A percentile compares a stretch with the other conserved stretches of the same genome.
These are phyloP conservation scores for Macadamia tetraphylla DNA, from an alignment of 164 flowering plant species.

Conservation along the genomic window DNA sequence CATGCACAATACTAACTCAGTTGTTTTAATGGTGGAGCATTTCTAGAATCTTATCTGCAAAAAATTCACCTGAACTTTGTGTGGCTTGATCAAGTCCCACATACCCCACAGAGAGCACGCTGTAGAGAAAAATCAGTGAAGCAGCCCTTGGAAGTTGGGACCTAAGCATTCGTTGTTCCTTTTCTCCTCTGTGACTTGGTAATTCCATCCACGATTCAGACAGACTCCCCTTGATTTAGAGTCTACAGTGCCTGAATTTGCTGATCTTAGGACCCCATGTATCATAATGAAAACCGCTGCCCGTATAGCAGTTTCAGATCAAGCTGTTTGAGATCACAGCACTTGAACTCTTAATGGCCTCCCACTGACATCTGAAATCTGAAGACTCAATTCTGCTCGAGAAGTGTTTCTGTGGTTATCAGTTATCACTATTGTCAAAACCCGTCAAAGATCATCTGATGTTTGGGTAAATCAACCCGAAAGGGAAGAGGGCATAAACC, in stretches of 20 bases:
- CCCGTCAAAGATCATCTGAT: slow-evolving; percentile 40
- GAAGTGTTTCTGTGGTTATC: slow-evolving; percentile 9
- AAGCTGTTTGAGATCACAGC: slow-evolving; percentile 61
- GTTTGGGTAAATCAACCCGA: slow-evolving; percentile 77
- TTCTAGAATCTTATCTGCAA: slow-evolving; percentile 61
- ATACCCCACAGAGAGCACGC: slow-evolving; percentile 24
- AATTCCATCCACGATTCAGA: slow-evolving; percentile 26
- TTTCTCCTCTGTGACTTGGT: slow-evolving; percentile 43
- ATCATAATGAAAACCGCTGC: slow-evolving; percentile 8
- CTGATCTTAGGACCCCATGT: slow-evolving; percentile 8
- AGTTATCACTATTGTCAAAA: slow-evolving; percentile 7
- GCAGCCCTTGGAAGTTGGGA: slow-evolving; percentile 25
- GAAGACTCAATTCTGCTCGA: slow-evolving; percentile 61
- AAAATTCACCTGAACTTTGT: slow-evolving; percentile 23
- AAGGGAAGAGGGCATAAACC: slow-evolving; percentile 78
- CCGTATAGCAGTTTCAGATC: slow-evolving; percentile 17
- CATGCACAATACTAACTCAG: slow-evolving; percentile 33
- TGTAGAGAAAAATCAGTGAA: slow-evolving; percentile 35
- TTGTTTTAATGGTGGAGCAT: slow-evolving; percentile 38
- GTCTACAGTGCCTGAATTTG: slow-evolving; percentile 9
- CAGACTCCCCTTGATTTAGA: slow-evolving; percentile 11
- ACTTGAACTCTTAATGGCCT: slow-evolving; percentile 68
- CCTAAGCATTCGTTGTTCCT: slow-evolving; percentile 23
- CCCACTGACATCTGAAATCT: slow-evolving; percentile 58
- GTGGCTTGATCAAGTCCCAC: slow-evolving; percentile 15